A percentile compares a stretch with the other conserved stretches of the same genome.
These are phyloP conservation scores for Panaeolus papilionaceus DNA, from an alignment of 768 basidiomycete genomes.

Conservation along the genomic window DNA sequence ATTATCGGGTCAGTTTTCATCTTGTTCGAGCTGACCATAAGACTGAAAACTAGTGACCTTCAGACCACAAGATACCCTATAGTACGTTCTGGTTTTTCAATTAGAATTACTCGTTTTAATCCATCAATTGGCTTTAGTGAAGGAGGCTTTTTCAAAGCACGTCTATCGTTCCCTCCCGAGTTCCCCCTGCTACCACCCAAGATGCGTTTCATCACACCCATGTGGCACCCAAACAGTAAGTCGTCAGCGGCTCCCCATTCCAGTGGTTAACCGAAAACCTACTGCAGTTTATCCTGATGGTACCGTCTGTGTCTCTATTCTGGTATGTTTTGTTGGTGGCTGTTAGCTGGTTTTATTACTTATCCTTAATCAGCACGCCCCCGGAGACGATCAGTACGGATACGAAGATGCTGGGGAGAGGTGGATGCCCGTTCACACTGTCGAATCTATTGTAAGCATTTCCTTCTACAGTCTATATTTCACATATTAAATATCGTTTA, in stretches of 20 bases:
- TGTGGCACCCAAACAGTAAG: conserved; percentile 99
- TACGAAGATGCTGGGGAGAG: conserved; percentile 97
- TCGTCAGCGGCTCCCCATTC: conserved; percentile 19
- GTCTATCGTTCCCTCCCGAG: conserved; percentile 87
- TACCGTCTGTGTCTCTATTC: conserved; percentile 93
- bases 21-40: background rate
- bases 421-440: conserved; percentile 97
- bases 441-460: conserved; percentile 88
- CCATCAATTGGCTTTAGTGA: conserved; percentile 61
- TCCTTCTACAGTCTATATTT: conserved; percentile 11
- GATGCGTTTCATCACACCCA: conserved; percentile 93
- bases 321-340: conserved; percentile 53
- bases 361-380: conserved; percentile 71
- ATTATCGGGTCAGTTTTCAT: conserved; percentile 79
- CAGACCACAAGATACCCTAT: conserved; percentile 92
- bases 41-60: conserved; percentile 16
- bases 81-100: conserved; percentile 56
- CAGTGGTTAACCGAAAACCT: conserved; percentile 17
- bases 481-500: conserved; percentile 37
- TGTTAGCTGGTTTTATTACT: conserved; percentile 14
- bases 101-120: background rate
- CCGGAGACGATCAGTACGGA: conserved; percentile 95
- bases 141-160: conserved; percentile 95
- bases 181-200: conserved; percentile 92
- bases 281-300: conserved; percentile 89